phyloP scores from a whole-genome alignment of 2,329 filamentous ascomycete species.

The Sclerotinia borealis region DNA sequence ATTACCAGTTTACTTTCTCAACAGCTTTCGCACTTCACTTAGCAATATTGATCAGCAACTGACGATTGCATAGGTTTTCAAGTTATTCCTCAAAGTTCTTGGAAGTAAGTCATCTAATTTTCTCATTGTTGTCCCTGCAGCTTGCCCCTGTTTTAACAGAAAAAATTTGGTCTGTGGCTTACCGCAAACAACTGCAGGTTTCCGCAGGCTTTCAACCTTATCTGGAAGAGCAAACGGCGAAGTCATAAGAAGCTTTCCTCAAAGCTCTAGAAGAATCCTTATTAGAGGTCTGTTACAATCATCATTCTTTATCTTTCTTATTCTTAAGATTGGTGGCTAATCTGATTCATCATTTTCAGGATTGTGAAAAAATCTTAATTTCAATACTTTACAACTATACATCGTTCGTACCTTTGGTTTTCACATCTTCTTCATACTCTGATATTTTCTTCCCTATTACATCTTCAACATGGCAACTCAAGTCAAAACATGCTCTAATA shows the following conservation, averaged over 20 bases:
- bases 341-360: background rate
- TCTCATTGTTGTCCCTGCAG: constrained; percentile 7
- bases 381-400: constrained; percentile 3
- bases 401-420: constrained; percentile 13
- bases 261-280: constrained; percentile 11
- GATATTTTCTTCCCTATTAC: background rate
- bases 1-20: background rate
- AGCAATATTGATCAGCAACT: background rate
- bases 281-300: background rate
- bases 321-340: constrained; percentile 4
- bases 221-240: constrained; percentile 25
- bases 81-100: background rate
- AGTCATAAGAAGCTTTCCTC: constrained; percentile 7
- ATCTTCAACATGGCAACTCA: constrained; percentile 3
- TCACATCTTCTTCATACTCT: background rate
- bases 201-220: constrained; percentile 18
- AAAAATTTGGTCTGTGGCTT: constrained; percentile 18
- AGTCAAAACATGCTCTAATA: constrained; percentile 2
- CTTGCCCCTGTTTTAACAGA: constrained; percentile 14
- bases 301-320: background rate
- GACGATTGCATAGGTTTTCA: background rate
- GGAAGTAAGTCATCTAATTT: background rate
- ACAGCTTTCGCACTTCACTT: background rate
- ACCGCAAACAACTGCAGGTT: constrained; percentile 22
- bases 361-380: background rate